A percentile compares a stretch with the other conserved stretches of the same genome.
Evolutionary conservation across 495 filamentous ascomycete genomes (phyloP).

Genomic region (Alectoria sarmentosa): DNA sequence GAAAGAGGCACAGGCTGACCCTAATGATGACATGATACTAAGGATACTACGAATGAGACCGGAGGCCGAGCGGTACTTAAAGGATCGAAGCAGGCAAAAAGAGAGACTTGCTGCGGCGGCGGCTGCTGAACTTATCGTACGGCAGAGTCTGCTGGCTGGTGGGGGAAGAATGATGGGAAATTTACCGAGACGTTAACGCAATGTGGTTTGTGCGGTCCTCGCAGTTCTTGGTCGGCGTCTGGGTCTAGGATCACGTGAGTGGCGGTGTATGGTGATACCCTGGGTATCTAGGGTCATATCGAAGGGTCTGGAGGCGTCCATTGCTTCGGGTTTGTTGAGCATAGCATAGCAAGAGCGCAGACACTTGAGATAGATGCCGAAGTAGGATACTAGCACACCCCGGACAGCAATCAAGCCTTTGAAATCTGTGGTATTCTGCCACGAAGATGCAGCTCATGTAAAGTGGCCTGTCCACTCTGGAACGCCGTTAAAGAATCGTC

Average conservation of each 20-base stretch:
- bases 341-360: constrained; percentile 11
- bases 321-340: background rate
- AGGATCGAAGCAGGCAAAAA: constrained; percentile 86
- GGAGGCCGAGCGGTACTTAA: constrained; percentile 85
- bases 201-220: background rate
- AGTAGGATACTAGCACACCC: background rate
- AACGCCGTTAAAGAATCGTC: background rate
- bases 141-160: constrained; percentile 76
- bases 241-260: background rate
- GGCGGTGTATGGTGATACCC: constrained; percentile 5
- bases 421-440: background rate
- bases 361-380: background rate
- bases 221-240: background rate
- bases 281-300: background rate
- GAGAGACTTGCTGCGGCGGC: constrained; percentile 84
- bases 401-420: background rate
- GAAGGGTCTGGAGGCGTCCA: background rate
- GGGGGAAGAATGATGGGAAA: constrained; percentile 58
- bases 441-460: background rate
- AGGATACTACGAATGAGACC: constrained; percentile 93
- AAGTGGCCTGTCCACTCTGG: background rate
- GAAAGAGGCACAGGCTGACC: constrained; percentile 90
- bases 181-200: constrained; percentile 32
- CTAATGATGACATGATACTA: constrained; percentile 97
- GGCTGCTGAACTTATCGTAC: constrained; percentile 90